Conservation (phyloP, 2,329 filamentous ascomycete species). For the Aspergillus ustus region DNA sequence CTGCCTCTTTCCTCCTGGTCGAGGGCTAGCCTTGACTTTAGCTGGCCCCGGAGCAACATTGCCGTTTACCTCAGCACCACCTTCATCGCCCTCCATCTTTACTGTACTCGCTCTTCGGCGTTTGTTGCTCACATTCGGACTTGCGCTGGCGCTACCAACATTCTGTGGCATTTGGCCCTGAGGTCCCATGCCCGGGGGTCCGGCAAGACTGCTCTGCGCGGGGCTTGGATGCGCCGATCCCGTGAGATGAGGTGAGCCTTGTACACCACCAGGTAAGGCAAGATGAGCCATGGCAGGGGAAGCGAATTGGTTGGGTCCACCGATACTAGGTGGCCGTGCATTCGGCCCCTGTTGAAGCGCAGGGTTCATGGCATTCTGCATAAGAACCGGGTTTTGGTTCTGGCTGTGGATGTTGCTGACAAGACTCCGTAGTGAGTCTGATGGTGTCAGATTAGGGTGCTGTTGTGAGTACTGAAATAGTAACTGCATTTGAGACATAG, state of each 20-base stretch:
- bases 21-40: conserved; percentile 54
- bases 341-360: conserved; percentile 43
- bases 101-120: conserved; percentile 63
- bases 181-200: conserved; percentile 58
- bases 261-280: conserved; percentile 49
- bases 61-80: conserved; percentile 55
- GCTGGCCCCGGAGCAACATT: conserved; percentile 36
- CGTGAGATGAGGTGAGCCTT: conserved; percentile 58
- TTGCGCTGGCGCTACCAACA: conserved; percentile 63
- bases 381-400: conserved; percentile 35
- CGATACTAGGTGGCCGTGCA: conserved; percentile 51
- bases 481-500: conserved; percentile 66
- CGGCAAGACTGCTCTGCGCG: conserved; percentile 50
- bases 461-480: conserved; percentile 62
- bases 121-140: conserved; percentile 65
- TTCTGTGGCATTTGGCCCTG: conserved; percentile 61
- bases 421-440: conserved; percentile 59
- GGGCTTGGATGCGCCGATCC: conserved; percentile 54
- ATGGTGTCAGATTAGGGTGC: conserved; percentile 57
- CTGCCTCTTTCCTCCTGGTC: conserved; percentile 52
- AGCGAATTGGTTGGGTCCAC: conserved; percentile 58
- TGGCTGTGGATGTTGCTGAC: conserved; percentile 52
- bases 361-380: conserved; percentile 38
- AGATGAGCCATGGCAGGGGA: conserved; percentile 63
- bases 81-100: conserved; percentile 63